Evolutionary conservation across 169 alveolate species (phyloP), one percentile per base, ranked within the genome.

Genomic region (Cystoisospora suis): DNA sequence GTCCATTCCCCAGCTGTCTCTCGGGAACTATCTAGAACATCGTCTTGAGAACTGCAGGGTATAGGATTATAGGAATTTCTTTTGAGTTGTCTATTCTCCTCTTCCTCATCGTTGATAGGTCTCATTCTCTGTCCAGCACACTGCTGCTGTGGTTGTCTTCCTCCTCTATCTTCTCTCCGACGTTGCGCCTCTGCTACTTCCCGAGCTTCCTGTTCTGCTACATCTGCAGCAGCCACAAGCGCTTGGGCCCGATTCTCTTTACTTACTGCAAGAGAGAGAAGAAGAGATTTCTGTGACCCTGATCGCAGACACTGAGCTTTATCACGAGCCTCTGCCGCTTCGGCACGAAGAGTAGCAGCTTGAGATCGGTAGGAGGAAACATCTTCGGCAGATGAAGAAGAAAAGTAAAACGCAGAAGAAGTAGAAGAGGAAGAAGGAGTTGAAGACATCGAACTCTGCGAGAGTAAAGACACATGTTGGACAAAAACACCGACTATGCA

Each of bases 121-220:
- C n/a, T n/a, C n/a, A n/a, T n/a, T n/a, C n/a, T n/a, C n/a, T n/a
- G n/a, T n/a, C n/a, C n/a, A n/a, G n/a, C n/a, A n/a, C n/a, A n/a
- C n/a, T n/a, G n/a, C n/a, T n/a, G n/a, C n/a, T n/a, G n/a, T n/a
- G n/a, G n/a, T n/a, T n/a, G n/a, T n/a, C n/a, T n/a, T n/a, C n/a
- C n/a, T n/a, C n/a, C n/a, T n/a, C 29, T 29, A 15, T 15, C 77
- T 65, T 27, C 29, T 38, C 38, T 5, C 80, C 44, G 15, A 20
- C 80, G 38, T 69, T 32, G 27, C 3, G 38, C 23, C n/a, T 36
- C 83, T 40, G 38, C 3, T 34, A 6, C 32, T 53, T 32, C 23
- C 58, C 56, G 12, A 2, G 83, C 83, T 17, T 72, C 83, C 34
- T 53, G 46, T 53, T 72, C 83, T 27, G 83, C 83, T 34, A 56